These are phyloP conservation scores for Penicillium sumatraense DNA, from an alignment of 2,329 filamentous ascomycete genomes.

Conservation along the genomic window DNA sequence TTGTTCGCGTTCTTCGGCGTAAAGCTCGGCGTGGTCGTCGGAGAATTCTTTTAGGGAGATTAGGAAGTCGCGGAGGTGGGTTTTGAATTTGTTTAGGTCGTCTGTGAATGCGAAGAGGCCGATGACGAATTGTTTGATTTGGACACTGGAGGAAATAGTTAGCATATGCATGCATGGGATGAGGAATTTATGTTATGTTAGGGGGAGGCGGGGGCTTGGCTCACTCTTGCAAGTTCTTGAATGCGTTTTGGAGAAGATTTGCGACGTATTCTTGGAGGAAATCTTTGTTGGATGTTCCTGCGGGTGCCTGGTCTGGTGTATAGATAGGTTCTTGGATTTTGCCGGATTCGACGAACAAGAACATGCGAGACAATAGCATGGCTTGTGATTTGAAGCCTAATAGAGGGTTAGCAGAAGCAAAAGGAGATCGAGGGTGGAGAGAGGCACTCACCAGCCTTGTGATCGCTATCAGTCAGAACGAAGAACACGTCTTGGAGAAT, in stretches of 20 bases:
- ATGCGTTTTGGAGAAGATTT: conserved; percentile 82
- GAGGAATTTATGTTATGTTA: no score
- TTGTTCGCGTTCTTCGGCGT: conserved; percentile 91
- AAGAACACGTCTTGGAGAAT: conserved; percentile 99
- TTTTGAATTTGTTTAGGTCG: conserved; percentile 91
- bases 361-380: conserved; percentile 90
- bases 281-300: conserved; percentile 85
- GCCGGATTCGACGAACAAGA: conserved; percentile 87
- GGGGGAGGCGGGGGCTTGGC: conserved; percentile 41
- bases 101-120: conserved; percentile 87
- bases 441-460: conserved; percentile 74
- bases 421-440: neutral
- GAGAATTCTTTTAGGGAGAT: conserved; percentile 97
- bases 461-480: conserved; percentile 93
- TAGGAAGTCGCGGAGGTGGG: conserved; percentile 93
- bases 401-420: neutral
- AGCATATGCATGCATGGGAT: conserved; percentile 6
- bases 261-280: conserved; percentile 89
- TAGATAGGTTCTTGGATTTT: conserved; percentile 96
- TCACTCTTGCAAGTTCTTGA: conserved; percentile 89
- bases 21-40: conserved; percentile 93
- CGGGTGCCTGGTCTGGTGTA: conserved; percentile 76
- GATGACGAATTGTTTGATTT: conserved; percentile 89
- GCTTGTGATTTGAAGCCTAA: conserved; percentile 93
- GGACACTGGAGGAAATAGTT: conserved; percentile 63